Conservation (phyloP, 257 asterid genomes). For the Hygrophila difformis region DNA sequence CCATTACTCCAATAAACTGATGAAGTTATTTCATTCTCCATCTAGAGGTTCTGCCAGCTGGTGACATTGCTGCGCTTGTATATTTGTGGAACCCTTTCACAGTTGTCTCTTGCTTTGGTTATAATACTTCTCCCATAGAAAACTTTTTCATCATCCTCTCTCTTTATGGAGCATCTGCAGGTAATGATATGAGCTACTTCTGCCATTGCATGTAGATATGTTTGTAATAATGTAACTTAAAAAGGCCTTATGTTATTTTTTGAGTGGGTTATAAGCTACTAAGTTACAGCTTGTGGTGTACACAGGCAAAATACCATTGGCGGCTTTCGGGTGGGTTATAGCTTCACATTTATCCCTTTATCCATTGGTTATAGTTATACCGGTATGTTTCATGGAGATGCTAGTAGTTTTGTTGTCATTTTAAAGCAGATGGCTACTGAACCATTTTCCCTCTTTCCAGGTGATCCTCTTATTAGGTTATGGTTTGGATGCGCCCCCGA, state of each 20-base stretch:
- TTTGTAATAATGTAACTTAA: constrained; percentile 13
- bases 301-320: constrained; percentile 72
- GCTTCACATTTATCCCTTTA: constrained; percentile 91
- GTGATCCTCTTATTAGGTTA: constrained; percentile 63
- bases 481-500: constrained; percentile 85
- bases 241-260: constrained; percentile 6
- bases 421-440: background rate
- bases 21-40: constrained; percentile 14
- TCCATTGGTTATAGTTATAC: constrained; percentile 64
- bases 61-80: constrained; percentile 87
- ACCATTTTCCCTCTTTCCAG: constrained; percentile 29
- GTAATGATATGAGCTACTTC: constrained; percentile 31
- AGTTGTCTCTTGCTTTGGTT: constrained; percentile 74
- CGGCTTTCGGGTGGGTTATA: constrained; percentile 95
- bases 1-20: constrained; percentile 16
- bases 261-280: constrained; percentile 14
- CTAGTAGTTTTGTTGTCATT: constrained; percentile 3
- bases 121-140: constrained; percentile 78
- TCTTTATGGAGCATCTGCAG: constrained; percentile 83
- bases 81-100: constrained; percentile 97
- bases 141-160: constrained; percentile 64
- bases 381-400: constrained; percentile 44
- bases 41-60: constrained; percentile 66
- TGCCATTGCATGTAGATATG: constrained; percentile 8
- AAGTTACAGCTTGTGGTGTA: constrained; percentile 15